Evolutionary conservation across 768 basidiomycete species (phyloP).

Genomic region (Daedaleopsis nitida): DNA sequence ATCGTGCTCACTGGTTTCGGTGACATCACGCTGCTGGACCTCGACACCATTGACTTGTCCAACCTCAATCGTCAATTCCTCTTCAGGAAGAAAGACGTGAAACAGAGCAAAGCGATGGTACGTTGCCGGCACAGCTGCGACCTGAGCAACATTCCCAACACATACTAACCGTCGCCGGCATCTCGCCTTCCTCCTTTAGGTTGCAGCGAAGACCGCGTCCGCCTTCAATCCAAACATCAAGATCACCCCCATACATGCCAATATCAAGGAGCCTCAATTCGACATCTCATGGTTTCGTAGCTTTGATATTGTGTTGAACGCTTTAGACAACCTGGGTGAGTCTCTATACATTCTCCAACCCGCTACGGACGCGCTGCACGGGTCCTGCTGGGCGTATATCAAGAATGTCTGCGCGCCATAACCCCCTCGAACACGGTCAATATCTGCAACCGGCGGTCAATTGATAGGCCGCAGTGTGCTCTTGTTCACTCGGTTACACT

Average conservation of each 20-base stretch:
- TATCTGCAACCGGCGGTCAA: no score
- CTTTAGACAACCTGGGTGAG: constrained; percentile 92
- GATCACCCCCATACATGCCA: constrained; percentile 88
- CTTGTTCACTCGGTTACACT: neutral
- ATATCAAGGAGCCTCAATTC: constrained; percentile 92
- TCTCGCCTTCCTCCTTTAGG: constrained; percentile 39
- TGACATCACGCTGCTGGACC: constrained; percentile 88
- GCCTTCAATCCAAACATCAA: constrained; percentile 87
- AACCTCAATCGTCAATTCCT: constrained; percentile 97
- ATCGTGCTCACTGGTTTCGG: constrained; percentile 92
- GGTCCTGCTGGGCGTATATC: neutral
- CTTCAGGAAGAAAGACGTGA: constrained; percentile 96
- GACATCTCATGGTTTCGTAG: constrained; percentile 88
- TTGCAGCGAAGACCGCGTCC: constrained; percentile 80
- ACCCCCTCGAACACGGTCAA: no score
- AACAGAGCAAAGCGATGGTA: constrained; percentile 93
- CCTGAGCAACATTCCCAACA: neutral
- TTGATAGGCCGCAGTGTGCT: no score
- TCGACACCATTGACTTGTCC: constrained; percentile 98
- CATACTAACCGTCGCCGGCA: neutral
- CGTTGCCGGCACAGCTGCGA: constrained; percentile 22
- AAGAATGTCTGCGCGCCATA: no score
- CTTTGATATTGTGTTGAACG: constrained; percentile 94
- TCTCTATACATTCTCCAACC: constrained; percentile 3
- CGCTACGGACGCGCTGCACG: no score